Percentiles rank a stretch among this genome's conserved stretches.
Conservation (phyloP, 108 stramenopile genomes). For the Stephanodiscus triporus region DNA sequence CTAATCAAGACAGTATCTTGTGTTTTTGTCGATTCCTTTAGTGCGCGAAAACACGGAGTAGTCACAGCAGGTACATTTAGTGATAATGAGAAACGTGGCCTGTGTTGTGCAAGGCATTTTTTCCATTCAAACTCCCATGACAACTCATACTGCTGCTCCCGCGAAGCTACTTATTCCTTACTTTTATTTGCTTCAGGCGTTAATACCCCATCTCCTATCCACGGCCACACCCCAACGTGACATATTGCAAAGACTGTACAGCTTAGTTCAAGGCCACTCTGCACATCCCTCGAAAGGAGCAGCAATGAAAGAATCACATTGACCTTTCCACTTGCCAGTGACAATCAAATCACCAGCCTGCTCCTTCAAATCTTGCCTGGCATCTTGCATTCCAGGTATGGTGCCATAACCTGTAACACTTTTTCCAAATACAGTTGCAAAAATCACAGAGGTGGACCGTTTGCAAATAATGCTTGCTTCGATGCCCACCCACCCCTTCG, state of each 20-base stretch:
- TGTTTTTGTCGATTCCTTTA: too few relatives aligned
- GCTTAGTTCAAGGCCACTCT: background rate
- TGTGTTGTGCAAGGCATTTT: background rate
- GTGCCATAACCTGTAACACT: background rate
- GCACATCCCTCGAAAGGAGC: slow-evolving; percentile 18
- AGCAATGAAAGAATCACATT: slow-evolving; percentile 10
- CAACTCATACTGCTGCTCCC: background rate
- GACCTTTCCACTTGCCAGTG: background rate
- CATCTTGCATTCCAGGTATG: background rate
- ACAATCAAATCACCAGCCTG: slow-evolving; percentile 6
- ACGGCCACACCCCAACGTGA: slow-evolving; percentile 14
- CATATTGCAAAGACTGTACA: slow-evolving; percentile 14
- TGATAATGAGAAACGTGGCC: background rate
- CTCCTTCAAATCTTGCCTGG: background rate
- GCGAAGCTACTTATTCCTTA: too few relatives aligned
- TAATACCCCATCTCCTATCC: slow-evolving; percentile 12
- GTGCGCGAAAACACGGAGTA: too few relatives aligned
- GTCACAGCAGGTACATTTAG: background rate
- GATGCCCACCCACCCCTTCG: slow-evolving; percentile 20
- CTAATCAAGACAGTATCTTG: too few relatives aligned
- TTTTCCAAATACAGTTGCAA: slow-evolving; percentile 10
- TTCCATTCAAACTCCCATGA: background rate
- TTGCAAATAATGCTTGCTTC: background rate
- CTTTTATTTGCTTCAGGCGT: background rate
- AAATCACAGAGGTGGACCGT: slow-evolving; percentile 19